Percentiles rank a stretch among this genome's conserved stretches.
phyloP scores from a whole-genome alignment of 2,329 filamentous ascomycete species.

The Fusarium sp. region DNA sequence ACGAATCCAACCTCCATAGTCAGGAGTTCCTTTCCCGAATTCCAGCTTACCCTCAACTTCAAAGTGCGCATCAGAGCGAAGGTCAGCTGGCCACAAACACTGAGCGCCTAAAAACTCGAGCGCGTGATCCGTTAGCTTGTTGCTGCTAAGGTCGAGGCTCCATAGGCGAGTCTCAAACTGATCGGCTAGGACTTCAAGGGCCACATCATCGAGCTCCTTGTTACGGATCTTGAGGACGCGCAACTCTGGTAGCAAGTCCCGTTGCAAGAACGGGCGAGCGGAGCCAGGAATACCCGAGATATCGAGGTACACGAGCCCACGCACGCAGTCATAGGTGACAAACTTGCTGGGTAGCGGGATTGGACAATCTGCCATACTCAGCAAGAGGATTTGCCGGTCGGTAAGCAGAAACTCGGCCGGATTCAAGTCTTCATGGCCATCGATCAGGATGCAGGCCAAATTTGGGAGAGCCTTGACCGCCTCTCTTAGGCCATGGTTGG shows the following conservation, averaged over 20 bases:
- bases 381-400: constrained; percentile 47
- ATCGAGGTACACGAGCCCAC: constrained; percentile 67
- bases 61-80: constrained; percentile 58
- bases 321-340: constrained; percentile 55
- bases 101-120: constrained; percentile 52
- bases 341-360: constrained; percentile 59
- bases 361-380: constrained; percentile 63
- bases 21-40: constrained; percentile 48
- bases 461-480: constrained; percentile 60
- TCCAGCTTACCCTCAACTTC: constrained; percentile 64
- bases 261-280: constrained; percentile 54
- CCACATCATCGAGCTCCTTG: constrained; percentile 62
- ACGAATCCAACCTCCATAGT: constrained; percentile 61
- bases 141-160: constrained; percentile 70
- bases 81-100: constrained; percentile 53
- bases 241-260: constrained; percentile 60
- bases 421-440: constrained; percentile 64
- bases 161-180: constrained; percentile 63
- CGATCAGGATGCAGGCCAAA: constrained; percentile 64
- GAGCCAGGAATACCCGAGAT: constrained; percentile 66
- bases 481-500: constrained; percentile 57
- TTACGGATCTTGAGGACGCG: constrained; percentile 67
- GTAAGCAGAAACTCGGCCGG: constrained; percentile 54
- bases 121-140: constrained; percentile 65
- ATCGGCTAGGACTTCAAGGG: constrained; percentile 48